Conservation (phyloP, 768 basidiomycete species). For the Kockovaella imperatae region DNA sequence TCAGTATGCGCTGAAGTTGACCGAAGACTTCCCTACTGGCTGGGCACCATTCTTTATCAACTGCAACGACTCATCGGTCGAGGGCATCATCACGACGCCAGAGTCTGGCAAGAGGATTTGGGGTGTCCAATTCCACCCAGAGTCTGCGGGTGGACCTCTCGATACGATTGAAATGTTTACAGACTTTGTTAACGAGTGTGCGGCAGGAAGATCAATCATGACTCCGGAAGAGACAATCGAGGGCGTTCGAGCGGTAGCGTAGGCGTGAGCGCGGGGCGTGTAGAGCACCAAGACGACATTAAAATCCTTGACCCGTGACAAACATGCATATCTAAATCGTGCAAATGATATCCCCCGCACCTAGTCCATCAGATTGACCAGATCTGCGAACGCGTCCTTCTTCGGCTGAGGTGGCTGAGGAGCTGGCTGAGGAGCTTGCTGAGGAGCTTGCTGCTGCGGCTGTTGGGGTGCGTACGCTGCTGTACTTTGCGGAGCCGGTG, state of each 20-base stretch:
- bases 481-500: slow-evolving; percentile 12
- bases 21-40: slow-evolving; percentile 89
- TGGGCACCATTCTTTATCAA: slow-evolving; percentile 99
- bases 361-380: slow-evolving; percentile 42
- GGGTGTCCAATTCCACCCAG: slow-evolving; percentile 99
- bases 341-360: no score
- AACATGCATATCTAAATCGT: no score
- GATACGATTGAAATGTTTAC: slow-evolving; percentile 99
- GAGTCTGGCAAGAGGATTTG: slow-evolving; percentile 85
- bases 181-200: slow-evolving; percentile 79
- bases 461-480: slow-evolving; percentile 3
- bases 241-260: no score
- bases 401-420: slow-evolving; percentile 23
- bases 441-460: slow-evolving; percentile 3
- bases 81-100: slow-evolving; percentile 90
- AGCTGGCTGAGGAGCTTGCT: slow-evolving; percentile 6
- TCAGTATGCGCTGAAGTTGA: slow-evolving; percentile 90
- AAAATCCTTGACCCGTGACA: no score
- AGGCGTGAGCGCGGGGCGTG: no score
- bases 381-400: slow-evolving; percentile 46
- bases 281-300: no score
- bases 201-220: no score
- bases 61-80: slow-evolving; percentile 97
- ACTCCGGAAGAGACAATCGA: no score
- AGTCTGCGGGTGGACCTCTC: slow-evolving; percentile 94